Evolutionary conservation across 2,329 filamentous ascomycete species (phyloP), one percentile per base, ranked within the genome.

Genomic region (Sporothrix protearum): DNA sequence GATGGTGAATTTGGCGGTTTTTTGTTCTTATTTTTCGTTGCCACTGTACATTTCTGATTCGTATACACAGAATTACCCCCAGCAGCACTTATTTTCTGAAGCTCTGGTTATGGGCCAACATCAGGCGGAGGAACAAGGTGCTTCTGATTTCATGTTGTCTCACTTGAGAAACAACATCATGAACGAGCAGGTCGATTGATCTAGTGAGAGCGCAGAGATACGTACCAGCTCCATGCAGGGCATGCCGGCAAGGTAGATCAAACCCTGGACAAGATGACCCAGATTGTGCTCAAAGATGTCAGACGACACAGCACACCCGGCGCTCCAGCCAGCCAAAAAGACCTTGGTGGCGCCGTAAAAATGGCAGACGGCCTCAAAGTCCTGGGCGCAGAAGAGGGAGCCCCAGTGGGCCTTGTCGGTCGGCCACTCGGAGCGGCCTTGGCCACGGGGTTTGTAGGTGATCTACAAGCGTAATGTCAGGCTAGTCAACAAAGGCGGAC

Each of bases 301-400:
- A 8, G 28, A 63, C 1, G 64, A 30, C 19, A 61, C 22, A 25
- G 53, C 19, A 45, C 68, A 69, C n/a, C 72, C 72, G 49, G 63
- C 63, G 47, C 72, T 73, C 72, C 72, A 73, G 6, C 72, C 72
- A 0, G 71, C 72, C 0, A 72, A 1, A 53, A 69, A 66, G 25
- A 73, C 69, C 7, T 67, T 70, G 8, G 61, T 71, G n/a, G 72
- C 72, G 1, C 68, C 71, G 25, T 71, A 73, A 22, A 42, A 51
- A 3, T 49, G n/a, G 39, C 68, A 72, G 2, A 73, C 72, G 1
- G 72, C 72, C 19, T 69, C 71, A 69, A 73, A 73, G 39, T 73
- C 72, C 16, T 72, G 45, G 8, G 72, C 71, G 2, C 45, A 14
- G 49, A 45, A n/a, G 10, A 69, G n/a, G 12, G 72, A 57, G 7